Evolutionary conservation across 2,329 filamentous ascomycete genomes (phyloP), one percentile per base, ranked within the genome.

Genomic region (Blumeria graminis): DNA sequence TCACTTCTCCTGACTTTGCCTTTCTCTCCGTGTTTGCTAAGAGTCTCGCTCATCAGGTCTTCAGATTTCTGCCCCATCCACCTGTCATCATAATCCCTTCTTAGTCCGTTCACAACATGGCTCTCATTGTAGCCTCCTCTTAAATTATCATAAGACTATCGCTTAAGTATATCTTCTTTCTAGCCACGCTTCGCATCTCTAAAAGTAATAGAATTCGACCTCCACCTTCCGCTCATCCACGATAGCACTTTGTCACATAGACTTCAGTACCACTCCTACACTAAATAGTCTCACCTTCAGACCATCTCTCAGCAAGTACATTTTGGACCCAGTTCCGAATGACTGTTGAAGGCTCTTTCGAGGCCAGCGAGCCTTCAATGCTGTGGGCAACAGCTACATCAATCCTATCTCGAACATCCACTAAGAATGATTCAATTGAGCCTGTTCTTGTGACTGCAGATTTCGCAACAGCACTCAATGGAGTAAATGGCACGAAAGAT

Each of bases 401-500:
- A 13, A 56, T 34, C 9, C n/a, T 55, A n/a, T 22, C 35, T 11
- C 28, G 52, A 22, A 28, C 51, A 10, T 58, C 59, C n/a, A 56
- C 38, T n/a, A 57, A 56, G 39, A 48, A 58, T 43, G 48, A 56
- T 14, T 57, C 58, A 33, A 60, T 58, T 5, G 38, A 57, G 36
- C 63, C 71, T 22, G 70, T 68, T 45, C 69, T 71, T 18, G 76
- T 75, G 18, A 75, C 81, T 58, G 71, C 74, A 13, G 74, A 75
- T 16, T 82, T 73, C 65, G 71, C 74, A 62, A 74, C 72, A 35
- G 71, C 70, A 51, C 71, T 82, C 59, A 75, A 74, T 62, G 79
- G 79, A 56, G 78, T 82, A 60, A 75, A 80, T 62, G 77, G 81
- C 64, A 61, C 68, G 1, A 69, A 74, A 61, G 81, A 82, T 65